phyloP scores from a whole-genome alignment of 2,329 filamentous ascomycete genomes.

The Arachnopeziza araneosa region DNA sequence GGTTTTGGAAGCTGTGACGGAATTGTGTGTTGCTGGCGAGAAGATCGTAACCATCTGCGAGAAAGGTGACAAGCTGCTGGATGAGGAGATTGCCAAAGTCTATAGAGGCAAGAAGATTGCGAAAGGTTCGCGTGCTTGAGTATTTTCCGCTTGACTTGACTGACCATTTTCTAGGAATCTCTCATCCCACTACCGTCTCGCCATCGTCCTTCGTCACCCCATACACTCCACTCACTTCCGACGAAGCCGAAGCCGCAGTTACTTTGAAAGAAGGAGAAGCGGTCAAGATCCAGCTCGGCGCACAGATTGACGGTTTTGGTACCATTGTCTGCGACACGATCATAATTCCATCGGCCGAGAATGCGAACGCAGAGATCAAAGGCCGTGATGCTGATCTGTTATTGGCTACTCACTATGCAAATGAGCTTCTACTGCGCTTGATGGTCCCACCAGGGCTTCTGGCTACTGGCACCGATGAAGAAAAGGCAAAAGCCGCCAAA shows the following conservation, averaged over 20 bases:
- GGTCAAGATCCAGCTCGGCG: slow-evolving; percentile 97
- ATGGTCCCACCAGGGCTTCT: slow-evolving; percentile 89
- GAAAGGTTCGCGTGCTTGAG: slow-evolving; percentile 57
- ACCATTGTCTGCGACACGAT: slow-evolving; percentile 95
- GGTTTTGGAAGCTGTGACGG: slow-evolving; percentile 78
- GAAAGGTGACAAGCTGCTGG: slow-evolving; percentile 89
- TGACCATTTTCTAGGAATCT: slow-evolving; percentile 57
- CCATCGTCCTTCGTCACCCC: slow-evolving; percentile 92
- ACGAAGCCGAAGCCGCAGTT: slow-evolving; percentile 74
- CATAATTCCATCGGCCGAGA: slow-evolving; percentile 59
- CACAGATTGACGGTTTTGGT: slow-evolving; percentile 95
- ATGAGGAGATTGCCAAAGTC: slow-evolving; percentile 90
- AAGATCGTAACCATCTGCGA: slow-evolving; percentile 94
- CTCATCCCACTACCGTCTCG: slow-evolving; percentile 91
- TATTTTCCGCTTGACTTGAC: slow-evolving; percentile 10
- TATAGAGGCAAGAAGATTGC: slow-evolving; percentile 96
- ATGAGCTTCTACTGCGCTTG: slow-evolving; percentile 86
- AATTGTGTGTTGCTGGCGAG: slow-evolving; percentile 71
- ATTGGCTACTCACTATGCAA: slow-evolving; percentile 88
- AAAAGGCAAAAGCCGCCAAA: slow-evolving; percentile 84
- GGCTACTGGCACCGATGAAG: slow-evolving; percentile 79
- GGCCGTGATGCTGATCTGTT: slow-evolving; percentile 82
- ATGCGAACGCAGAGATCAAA: slow-evolving; percentile 58
- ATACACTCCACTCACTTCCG: slow-evolving; percentile 86
- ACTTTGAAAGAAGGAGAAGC: slow-evolving; percentile 80